These are phyloP conservation scores for Forsythia viridissima DNA, from an alignment of 257 asterid species.

Conservation along the genomic window DNA sequence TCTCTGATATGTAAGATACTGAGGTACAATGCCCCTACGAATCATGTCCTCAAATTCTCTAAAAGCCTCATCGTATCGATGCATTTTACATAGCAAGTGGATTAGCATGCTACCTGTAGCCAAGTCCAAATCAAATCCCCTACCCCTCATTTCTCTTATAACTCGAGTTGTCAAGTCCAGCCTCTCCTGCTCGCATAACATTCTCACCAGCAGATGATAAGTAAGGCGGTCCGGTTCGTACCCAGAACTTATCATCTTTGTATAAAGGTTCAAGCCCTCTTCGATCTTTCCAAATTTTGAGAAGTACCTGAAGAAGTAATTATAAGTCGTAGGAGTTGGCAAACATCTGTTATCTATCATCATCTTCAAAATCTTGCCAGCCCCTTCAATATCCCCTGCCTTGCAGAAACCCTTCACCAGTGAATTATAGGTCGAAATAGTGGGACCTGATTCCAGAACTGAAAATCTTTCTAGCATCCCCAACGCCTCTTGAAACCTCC, in stretches of 20 bases:
- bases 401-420: conserved; percentile 86
- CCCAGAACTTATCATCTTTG: conserved; percentile 58
- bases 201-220: conserved; percentile 74
- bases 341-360: conserved; percentile 59
- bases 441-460: conserved; percentile 71
- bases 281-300: conserved; percentile 60
- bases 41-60: conserved; percentile 70
- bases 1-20: conserved; percentile 69
- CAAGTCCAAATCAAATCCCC: conserved; percentile 81
- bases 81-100: conserved; percentile 56
- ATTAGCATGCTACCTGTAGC: conserved; percentile 78
- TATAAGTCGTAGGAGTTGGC: conserved; percentile 67
- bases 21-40: conserved; percentile 86
- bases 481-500: conserved; percentile 75
- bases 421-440: conserved; percentile 75
- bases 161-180: conserved; percentile 44
- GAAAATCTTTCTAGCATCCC: conserved; percentile 71
- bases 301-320: conserved; percentile 71
- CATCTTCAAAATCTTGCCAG: conserved; percentile 63
- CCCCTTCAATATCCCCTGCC: conserved; percentile 75
- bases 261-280: conserved; percentile 70
- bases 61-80: conserved; percentile 58
- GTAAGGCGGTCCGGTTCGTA: conserved; percentile 64
- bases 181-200: conserved; percentile 64
- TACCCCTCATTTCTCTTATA: conserved; percentile 66